These are phyloP conservation scores for Erodium texanum DNA, from an alignment of 441 rosid genomes.

Conservation along the genomic window DNA sequence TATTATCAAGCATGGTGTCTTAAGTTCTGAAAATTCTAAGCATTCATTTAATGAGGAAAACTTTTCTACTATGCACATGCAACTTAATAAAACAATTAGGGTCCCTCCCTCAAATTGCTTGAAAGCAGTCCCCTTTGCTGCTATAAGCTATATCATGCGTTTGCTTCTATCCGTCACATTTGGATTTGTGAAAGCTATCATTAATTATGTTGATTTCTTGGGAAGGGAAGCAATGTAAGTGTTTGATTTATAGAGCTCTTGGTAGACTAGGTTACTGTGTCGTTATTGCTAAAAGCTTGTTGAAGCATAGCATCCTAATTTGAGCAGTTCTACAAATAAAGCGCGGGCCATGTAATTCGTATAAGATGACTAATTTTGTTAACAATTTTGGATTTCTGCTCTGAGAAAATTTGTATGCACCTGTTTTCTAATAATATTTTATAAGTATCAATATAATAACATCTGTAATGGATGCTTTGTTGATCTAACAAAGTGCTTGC, in stretches of 20 bases:
- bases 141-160: no score
- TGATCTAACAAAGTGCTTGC: slow-evolving; percentile 4
- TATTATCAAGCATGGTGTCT: not conserved
- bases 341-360: not conserved
- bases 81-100: not conserved
- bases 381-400: not conserved
- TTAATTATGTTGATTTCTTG: no score
- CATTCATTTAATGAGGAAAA: not conserved
- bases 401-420: no score
- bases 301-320: not conserved
- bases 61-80: not conserved
- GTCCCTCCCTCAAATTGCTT: not conserved
- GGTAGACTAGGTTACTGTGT: not conserved
- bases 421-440: no score
- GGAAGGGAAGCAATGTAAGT: no score
- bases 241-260: not conserved
- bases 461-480: slow-evolving; percentile 7
- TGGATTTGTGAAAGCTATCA: no score
- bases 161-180: no score
- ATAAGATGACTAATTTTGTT: not conserved
- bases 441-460: no score
- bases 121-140: no score
- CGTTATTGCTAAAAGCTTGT: not conserved
- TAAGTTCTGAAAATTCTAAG: not conserved
- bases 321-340: not conserved